Conservation (phyloP, 768 basidiomycete species). For the Leccinum longicurvipes region DNA sequence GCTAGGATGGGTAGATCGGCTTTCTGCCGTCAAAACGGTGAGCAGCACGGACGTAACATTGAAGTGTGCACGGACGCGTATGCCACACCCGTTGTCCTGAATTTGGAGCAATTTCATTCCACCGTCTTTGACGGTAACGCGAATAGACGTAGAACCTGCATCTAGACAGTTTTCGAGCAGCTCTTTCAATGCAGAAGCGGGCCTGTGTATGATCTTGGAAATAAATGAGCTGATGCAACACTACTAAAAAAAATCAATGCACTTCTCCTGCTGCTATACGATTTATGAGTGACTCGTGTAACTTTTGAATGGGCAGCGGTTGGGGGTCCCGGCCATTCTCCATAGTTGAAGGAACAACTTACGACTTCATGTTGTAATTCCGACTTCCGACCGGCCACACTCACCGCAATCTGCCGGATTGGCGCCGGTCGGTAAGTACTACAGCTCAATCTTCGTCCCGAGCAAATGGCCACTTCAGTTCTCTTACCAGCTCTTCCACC, state of each 20-base stretch:
- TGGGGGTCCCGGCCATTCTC: constrained; percentile 15
- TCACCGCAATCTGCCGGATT: too few species aligned
- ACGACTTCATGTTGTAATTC: not conserved
- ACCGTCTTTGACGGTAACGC: constrained; percentile 89
- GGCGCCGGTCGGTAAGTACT: too few species aligned
- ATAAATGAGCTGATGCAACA: constrained; percentile 16
- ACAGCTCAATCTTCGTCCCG: not conserved
- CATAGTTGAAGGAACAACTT: too few species aligned
- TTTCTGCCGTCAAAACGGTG: constrained; percentile 50
- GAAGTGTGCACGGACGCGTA: constrained; percentile 56
- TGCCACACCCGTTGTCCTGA: constrained; percentile 95
- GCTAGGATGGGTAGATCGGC: constrained; percentile 86
- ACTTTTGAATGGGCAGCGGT: constrained; percentile 69
- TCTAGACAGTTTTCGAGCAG: constrained; percentile 95
- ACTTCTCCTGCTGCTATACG: constrained; percentile 85
- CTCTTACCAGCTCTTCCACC: not conserved
- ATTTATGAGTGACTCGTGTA: constrained; percentile 84
- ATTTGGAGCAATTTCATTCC: constrained; percentile 94
- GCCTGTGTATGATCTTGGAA: constrained; percentile 77
- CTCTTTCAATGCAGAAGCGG: constrained; percentile 94
- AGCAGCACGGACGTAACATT: not conserved
- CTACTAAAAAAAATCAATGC: constrained; percentile 1
- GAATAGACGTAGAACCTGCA: constrained; percentile 84
- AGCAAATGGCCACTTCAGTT: constrained; percentile 7
- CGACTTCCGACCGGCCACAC: not conserved